These are phyloP conservation scores for Knufia fluminis DNA, from an alignment of 2,329 filamentous ascomycete genomes.

Conservation along the genomic window DNA sequence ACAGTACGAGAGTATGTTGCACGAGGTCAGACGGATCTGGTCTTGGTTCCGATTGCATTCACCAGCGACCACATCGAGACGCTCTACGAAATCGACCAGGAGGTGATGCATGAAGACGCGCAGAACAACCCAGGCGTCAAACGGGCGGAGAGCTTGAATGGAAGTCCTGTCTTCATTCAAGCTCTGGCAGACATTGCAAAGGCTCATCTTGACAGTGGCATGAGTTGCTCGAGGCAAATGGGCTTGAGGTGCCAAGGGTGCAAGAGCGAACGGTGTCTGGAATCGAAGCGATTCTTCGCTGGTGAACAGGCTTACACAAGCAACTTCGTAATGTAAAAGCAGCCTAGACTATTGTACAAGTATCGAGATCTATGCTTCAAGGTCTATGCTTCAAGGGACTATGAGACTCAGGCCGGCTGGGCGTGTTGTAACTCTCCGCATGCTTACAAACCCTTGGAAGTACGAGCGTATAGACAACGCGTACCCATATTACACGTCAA, in stretches of 20 bases:
- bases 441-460: not conserved
- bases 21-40: conserved; percentile 82
- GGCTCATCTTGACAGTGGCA: conserved; percentile 62
- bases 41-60: conserved; percentile 92
- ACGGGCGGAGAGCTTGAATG: conserved; percentile 85
- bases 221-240: conserved; percentile 75
- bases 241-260: conserved; percentile 85
- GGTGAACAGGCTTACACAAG: conserved; percentile 21
- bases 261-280: conserved; percentile 76
- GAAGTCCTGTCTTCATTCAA: conserved; percentile 78
- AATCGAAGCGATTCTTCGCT: conserved; percentile 59
- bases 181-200: conserved; percentile 82
- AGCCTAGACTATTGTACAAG: not conserved
- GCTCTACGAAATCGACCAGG: conserved; percentile 82
- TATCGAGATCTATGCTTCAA: not conserved
- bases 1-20: conserved; percentile 83
- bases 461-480: not conserved
- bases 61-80: conserved; percentile 99
- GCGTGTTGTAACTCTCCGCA: too few relatives aligned
- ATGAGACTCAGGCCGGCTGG: too few relatives aligned
- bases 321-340: not conserved
- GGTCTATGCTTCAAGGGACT: too few relatives aligned
- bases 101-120: conserved; percentile 77
- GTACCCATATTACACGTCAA: too few relatives aligned
- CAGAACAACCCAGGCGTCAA: conserved; percentile 67